Evolutionary conservation across 2,329 filamentous ascomycete genomes (phyloP), one percentile per base, ranked within the genome.

Genomic region (Davidsoniella neocaledoniae): DNA sequence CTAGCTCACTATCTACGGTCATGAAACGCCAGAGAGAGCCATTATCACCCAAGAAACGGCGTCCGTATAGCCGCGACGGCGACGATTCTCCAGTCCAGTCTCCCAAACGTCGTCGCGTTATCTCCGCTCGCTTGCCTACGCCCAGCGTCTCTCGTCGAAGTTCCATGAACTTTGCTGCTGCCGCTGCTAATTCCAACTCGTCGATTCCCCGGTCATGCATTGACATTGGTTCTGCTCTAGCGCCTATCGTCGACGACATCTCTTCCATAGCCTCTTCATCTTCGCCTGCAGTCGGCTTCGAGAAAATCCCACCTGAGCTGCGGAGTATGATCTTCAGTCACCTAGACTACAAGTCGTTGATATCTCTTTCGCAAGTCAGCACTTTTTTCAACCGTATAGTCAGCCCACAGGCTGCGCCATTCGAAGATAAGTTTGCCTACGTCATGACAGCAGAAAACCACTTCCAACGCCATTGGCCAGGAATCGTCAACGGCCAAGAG

Each of bases 311-410:
- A 0, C 43, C 46, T 16, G 60, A 64, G 47, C 49, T 67, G 10
- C 62, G 63, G 38, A 54, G 54, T 2, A 60, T 63, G 33, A 57
- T 67, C 40, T 62, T 62, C 48, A 60, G 58, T 4, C 46, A 60
- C 23, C 55, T 67, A n/a, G 64, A 67, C 55, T 67, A 67, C 43
- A 62, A 66, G 53, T 59, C 63, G n/a, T 60, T 67, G 29, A 67
- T 67, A 42, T 58, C 62, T 48, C 57, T 67, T 5, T 67, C 64
- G 1, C 62, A 60, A 19, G 58, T 58, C 56, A 67, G 63, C 50
- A 58, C 59, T 33, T 58, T 61, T 53, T 63, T 66, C 51, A 55
- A 65, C 50, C 57, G 54, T 29, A 53, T 55, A 4, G 57, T 67
- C 45, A 55, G 64, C 25, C 63, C 65, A 2, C 60, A 58, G 43